phyloP scores from a whole-genome alignment of 805 yeast species.

The Kuraishia ogatae region DNA sequence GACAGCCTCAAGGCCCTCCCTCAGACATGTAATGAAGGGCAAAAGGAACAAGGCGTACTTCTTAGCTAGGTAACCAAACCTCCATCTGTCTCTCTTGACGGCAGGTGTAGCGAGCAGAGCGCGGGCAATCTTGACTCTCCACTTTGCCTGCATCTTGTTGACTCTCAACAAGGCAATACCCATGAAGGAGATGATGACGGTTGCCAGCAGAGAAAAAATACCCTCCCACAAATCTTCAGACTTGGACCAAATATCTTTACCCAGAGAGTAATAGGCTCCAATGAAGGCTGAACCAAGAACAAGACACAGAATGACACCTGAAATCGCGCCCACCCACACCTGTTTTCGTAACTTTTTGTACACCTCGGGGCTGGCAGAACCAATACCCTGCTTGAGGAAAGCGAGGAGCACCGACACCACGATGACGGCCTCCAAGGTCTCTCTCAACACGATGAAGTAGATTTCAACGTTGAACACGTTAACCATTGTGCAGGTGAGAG shows the following conservation, averaged over 20 bases:
- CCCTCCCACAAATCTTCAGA: constrained; percentile 98
- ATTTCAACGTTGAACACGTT: constrained; percentile 61
- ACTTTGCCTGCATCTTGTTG: constrained; percentile 93
- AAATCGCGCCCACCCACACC: constrained; percentile 76
- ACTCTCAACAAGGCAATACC: constrained; percentile 95
- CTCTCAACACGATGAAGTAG: constrained; percentile 90
- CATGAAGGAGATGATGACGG: constrained; percentile 83
- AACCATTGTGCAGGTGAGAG: constrained; percentile 3
- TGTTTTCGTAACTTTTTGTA: constrained; percentile 63
- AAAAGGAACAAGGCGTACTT: constrained; percentile 70
- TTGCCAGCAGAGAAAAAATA: constrained; percentile 82
- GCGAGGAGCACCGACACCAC: constrained; percentile 88
- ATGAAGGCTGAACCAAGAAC: constrained; percentile 88
- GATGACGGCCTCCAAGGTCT: constrained; percentile 85
- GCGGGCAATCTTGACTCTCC: constrained; percentile 91
- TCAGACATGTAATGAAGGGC: constrained; percentile 77
- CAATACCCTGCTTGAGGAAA: constrained; percentile 84
- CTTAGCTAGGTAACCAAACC: constrained; percentile 44
- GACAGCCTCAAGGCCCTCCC: constrained; percentile 90
- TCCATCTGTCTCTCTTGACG: constrained; percentile 40
- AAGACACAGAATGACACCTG: constrained; percentile 74
- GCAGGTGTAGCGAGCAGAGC: constrained; percentile 60
- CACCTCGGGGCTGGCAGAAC: constrained; percentile 38
- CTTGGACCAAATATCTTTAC: constrained; percentile 73
- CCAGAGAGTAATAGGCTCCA: constrained; percentile 81